Evolutionary conservation across 108 stramenopile species (phyloP), one percentile per base, ranked within the genome.

Genomic region (Nannochloropsis oceanica): DNA sequence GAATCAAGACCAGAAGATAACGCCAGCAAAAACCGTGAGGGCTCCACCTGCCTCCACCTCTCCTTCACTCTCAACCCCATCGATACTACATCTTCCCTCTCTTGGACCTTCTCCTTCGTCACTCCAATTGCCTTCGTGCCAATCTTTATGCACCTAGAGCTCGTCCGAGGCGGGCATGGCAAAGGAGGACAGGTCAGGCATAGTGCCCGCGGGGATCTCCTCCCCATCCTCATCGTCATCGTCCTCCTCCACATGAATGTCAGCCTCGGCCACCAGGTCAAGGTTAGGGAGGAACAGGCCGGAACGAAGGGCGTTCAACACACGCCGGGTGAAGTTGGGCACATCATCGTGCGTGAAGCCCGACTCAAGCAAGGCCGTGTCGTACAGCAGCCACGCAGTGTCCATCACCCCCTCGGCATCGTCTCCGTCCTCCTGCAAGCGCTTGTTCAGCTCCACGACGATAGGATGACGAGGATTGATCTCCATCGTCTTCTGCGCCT

Each of bases 391-490:
- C 95, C 94, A 93, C 9, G 97, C 96, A 81, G 96, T 87, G 89
- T 98, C 96, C 87, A 91, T 86, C 12, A 93, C 90, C 42, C 94
- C 93, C 79, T 95, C 85, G 25, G 79, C 84, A 5, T 92, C 90
- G 34, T 73, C 59, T 73, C 94, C 88, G 43, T 94, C 93, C 80
- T 93, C 91, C 42, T 80, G 24, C 42, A 92, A 91, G 34, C 84
- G 89, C 83, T 92, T 93, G 44, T 96, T 92, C 43, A 99, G 93
- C 90, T 96, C 95, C 84, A 91, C 85, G 43, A 99, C 90, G 81
- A 99, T 94, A 25, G 99, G 99, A 91, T 99, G 98, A 79, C 99
- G 95, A 34, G 99, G 99, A 92, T 99, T 99, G 87, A 99, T 90
- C 92, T 99, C 99, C 91, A 99, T 91, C 83, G 94, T 95, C 90